These are phyloP conservation scores for Xylariaceae sp. DNA, from an alignment of 2,329 filamentous ascomycete genomes.

Conservation along the genomic window DNA sequence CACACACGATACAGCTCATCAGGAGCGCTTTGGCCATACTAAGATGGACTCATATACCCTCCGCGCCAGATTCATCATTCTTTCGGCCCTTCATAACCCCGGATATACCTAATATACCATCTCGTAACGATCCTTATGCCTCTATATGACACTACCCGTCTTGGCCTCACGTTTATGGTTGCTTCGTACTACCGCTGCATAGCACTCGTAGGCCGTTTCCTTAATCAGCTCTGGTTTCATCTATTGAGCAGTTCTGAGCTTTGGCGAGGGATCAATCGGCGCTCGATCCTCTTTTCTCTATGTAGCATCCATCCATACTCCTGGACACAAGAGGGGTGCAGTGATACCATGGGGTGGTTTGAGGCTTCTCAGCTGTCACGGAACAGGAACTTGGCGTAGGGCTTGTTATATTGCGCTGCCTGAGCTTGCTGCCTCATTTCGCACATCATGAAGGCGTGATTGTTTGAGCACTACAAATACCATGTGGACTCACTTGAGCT, in stretches of 20 bases:
- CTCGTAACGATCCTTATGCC: background rate
- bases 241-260: background rate
- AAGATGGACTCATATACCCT: conserved; percentile 4
- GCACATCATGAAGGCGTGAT: too few species aligned
- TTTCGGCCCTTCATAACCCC: conserved; percentile 14
- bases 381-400: background rate
- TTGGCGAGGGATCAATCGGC: background rate
- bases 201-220: background rate
- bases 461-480: too few species aligned
- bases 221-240: conserved; percentile 6
- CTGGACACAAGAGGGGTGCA: conserved; percentile 12
- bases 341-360: conserved; percentile 2
- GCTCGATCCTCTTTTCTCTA: background rate
- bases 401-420: background rate
- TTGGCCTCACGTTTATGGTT: background rate
- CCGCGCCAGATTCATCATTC: background rate
- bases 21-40: conserved; percentile 1
- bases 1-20: background rate
- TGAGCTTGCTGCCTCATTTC: too few species aligned
- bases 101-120: conserved; percentile 5
- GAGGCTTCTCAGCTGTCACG: conserved; percentile 13
- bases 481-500: too few species aligned
- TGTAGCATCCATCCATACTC: conserved; percentile 6
- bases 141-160: conserved; percentile 2
- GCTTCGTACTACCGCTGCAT: conserved; percentile 1